Conservation (phyloP, 805 yeast species). For the Naumovozyma dairenensis region DNA sequence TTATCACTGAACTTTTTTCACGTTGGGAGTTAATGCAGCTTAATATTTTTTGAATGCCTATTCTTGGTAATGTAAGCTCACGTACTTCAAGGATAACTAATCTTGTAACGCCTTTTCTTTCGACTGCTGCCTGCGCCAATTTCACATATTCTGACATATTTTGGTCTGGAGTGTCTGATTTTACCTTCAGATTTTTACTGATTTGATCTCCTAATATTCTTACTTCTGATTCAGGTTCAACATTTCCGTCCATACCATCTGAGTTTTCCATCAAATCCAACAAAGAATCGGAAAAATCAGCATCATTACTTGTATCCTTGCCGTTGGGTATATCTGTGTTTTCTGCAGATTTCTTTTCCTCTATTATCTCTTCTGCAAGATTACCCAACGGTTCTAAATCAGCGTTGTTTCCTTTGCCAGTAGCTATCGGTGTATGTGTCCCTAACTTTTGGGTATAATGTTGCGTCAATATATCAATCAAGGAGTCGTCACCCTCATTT, state of each 20-base stretch:
- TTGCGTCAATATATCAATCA: slow-evolving; percentile 22
- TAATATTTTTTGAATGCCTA: slow-evolving; percentile 43
- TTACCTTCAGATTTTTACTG: slow-evolving; percentile 7
- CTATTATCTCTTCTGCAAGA: too few relatives aligned
- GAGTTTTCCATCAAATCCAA: background rate
- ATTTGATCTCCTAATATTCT: slow-evolving; percentile 7
- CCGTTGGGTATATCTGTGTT: background rate
- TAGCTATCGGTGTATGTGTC: background rate
- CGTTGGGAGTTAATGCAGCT: slow-evolving; percentile 37
- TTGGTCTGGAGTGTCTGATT: background rate
- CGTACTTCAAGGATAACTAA: slow-evolving; percentile 14
- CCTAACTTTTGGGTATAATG: slow-evolving; percentile 5
- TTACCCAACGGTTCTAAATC: too few relatives aligned
- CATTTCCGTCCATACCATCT: slow-evolving; percentile 2
- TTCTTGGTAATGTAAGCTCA: slow-evolving; percentile 13
- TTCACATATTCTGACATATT: slow-evolving; percentile 6
- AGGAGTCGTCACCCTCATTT: slow-evolving; percentile 21
- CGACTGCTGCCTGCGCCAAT: slow-evolving; percentile 36
- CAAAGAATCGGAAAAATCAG: background rate
- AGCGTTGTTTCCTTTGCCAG: too few relatives aligned
- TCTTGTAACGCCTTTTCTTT: slow-evolving; percentile 35
- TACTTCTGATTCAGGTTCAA: too few relatives aligned
- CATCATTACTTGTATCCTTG: background rate
- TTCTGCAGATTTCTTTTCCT: too few relatives aligned
- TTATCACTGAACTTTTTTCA: slow-evolving; percentile 33